Evolutionary conservation across 805 yeast species (phyloP).

Genomic region (Candida manassasensis): DNA sequence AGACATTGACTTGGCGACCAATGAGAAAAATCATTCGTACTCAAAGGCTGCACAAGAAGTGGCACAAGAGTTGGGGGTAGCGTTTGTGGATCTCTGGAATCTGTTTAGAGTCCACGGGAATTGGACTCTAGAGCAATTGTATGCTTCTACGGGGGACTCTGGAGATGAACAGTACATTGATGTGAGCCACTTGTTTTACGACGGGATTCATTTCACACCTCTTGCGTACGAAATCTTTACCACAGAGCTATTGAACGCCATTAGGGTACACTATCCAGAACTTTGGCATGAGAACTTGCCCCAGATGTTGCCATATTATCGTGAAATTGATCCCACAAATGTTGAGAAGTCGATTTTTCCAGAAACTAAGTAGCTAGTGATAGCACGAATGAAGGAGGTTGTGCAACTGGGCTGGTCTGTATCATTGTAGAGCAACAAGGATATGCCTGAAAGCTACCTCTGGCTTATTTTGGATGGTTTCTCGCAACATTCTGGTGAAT

Average conservation of each 20-base stretch:
- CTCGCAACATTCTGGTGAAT: too few relatives aligned
- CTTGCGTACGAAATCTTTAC: conserved; percentile 48
- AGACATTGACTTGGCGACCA: conserved; percentile 32
- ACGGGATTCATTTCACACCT: conserved; percentile 61
- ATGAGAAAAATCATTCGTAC: conserved; percentile 44
- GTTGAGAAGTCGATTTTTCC: conserved; percentile 3
- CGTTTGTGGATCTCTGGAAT: conserved; percentile 54
- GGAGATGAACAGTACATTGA: conserved; percentile 7
- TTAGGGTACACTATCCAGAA: conserved; percentile 45
- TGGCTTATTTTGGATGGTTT: too few relatives aligned
- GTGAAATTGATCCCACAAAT: conserved; percentile 18
- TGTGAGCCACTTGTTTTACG: conserved; percentile 21
- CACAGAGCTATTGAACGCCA: conserved; percentile 36
- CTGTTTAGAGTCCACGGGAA: conserved; percentile 33
- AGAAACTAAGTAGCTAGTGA: too few relatives aligned
- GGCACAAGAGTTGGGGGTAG: conserved; percentile 44
- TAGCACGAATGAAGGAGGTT: too few relatives aligned
- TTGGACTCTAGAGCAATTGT: conserved; percentile 33
- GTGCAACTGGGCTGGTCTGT: too few relatives aligned
- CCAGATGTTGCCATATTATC: conserved; percentile 38
- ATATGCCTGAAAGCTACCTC: too few relatives aligned
- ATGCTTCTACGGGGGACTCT: conserved; percentile 26
- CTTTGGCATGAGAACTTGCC: conserved; percentile 38
- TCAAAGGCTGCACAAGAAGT: conserved; percentile 44
- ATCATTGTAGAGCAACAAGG: too few relatives aligned